Conservation (phyloP, 1,284 basidiomycete species). For the Heterobasidion annosum region DNA sequence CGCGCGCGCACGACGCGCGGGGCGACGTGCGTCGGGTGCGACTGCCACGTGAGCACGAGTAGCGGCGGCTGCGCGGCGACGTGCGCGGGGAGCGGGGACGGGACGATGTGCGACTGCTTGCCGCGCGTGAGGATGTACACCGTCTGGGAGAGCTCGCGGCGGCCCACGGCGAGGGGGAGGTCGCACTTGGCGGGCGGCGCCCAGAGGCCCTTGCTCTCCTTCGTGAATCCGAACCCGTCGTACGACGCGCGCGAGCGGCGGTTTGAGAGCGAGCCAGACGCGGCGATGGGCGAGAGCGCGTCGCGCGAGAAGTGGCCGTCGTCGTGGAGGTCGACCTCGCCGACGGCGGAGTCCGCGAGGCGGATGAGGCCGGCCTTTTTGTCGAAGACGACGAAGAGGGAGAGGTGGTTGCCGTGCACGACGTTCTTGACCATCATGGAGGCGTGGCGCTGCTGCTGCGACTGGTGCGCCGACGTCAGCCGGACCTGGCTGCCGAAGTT, state of each 20-base stretch:
- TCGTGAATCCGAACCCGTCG: conserved; percentile 35
- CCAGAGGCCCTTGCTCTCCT: conserved; percentile 44
- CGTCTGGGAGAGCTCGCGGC: conserved; percentile 22
- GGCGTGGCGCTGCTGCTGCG: conserved; percentile 11
- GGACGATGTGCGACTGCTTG: conserved; percentile 55
- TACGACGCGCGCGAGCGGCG: conserved; percentile 45
- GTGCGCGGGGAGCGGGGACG: conserved; percentile 54
- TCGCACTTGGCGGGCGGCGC: conserved; percentile 40
- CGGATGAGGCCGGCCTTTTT: conserved; percentile 77
- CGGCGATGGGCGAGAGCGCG: conserved; percentile 7
- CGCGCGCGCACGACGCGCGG: conserved; percentile 37
- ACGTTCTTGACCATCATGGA: conserved; percentile 14
- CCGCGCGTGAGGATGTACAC: conserved; percentile 64
- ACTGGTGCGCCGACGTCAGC: conserved; percentile 8
- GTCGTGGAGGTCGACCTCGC: conserved; percentile 63
- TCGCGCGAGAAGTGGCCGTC: conserved; percentile 17
- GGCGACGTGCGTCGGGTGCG: conserved; percentile 43
- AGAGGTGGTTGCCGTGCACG: conserved; percentile 58
- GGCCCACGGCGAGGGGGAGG: conserved; percentile 28
- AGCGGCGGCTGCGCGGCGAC: conserved; percentile 39
- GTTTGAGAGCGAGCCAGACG: conserved; percentile 14
- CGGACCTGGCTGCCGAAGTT: conserved; percentile 16
- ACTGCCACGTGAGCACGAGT: conserved; percentile 47
- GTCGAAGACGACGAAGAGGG: conserved; percentile 71
- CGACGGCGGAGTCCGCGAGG: conserved; percentile 66